Evolutionary conservation across 148 eudicot genomes (phyloP), one percentile per base, ranked within the genome.

Genomic region (Selenicereus undatus): DNA sequence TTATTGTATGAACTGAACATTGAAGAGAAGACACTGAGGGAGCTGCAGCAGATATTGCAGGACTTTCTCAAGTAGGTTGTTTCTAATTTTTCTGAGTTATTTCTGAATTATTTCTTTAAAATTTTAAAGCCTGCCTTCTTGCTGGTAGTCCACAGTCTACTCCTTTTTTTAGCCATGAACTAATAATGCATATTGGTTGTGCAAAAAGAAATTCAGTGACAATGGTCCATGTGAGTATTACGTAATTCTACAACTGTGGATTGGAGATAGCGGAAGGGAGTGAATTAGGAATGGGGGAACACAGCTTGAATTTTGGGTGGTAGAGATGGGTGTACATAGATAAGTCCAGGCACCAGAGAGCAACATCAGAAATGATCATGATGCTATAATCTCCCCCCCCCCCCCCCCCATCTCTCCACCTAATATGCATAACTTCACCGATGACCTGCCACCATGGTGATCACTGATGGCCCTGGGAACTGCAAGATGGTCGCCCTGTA

Each of bases 11-110:
- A 81, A 45, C 81, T 89, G 69, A 80, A 80, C 58, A 90, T 93
- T 76, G 93, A 93, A 68, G 89, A 82, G 82, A 89, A 86, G 77
- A 83, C 92, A 5, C 48, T 88, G 73, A 71, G 80, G 70, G 86
- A 89, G 82, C 79, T 93, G 79, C 91, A 89, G 82, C 86, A 86
- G 84, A 85, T 74, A 72, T 80, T 91, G 30, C 75, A 70, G 27
- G 97, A 90, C 81, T 80, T 93, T 78, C 90, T 93, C 86, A 91
- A 82, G 97, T 93, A n/a, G 71, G 71, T 12, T 66, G 17, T 13
- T 66, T 66, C 71, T 27, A 8, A 27, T 66, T 64, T 27, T 66
- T 66, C 71, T 64, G 29, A 64, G 68, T 64, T 64, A 64, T 64
- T 24, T 64, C 68, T 64, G 68, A n/a, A 12, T 66, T 12, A 8